Percentiles rank a stretch among this genome's conserved stretches.
Conservation (phyloP, 2,329 filamentous ascomycete genomes). For the Lasiodiplodia citricola region DNA sequence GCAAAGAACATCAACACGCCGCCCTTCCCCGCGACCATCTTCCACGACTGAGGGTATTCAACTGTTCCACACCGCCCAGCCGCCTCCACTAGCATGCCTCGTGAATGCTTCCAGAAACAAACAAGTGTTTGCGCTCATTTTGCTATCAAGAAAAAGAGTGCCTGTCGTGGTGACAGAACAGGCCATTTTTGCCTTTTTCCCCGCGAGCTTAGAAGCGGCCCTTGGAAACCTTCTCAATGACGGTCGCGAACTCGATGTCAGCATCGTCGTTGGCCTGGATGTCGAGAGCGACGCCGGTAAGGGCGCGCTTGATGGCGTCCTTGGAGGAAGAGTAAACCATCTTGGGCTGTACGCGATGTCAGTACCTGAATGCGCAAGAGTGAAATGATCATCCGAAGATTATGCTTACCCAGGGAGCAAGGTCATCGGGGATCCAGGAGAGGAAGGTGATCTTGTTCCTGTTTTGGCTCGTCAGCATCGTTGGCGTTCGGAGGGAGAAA, state of each 20-base stretch:
- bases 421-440: conserved; percentile 82
- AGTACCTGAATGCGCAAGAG: background rate
- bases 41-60: conserved; percentile 22
- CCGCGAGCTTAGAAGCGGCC: conserved; percentile 48
- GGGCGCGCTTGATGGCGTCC: conserved; percentile 79
- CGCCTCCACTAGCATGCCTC: conserved; percentile 21
- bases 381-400: background rate
- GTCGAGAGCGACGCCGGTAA: conserved; percentile 76
- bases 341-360: conserved; percentile 65
- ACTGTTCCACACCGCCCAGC: conserved; percentile 18
- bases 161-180: background rate
- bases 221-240: conserved; percentile 62
- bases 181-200: background rate
- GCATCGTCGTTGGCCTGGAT: conserved; percentile 84
- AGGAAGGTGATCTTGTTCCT: conserved; percentile 78
- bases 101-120: conserved; percentile 21
- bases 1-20: conserved; percentile 21
- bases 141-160: conserved; percentile 2
- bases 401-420: conserved; percentile 71
- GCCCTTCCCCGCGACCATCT: background rate
- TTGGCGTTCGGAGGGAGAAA: background rate
- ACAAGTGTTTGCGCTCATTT: conserved; percentile 11
- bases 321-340: conserved; percentile 92
- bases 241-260: conserved; percentile 78
- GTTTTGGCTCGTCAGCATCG: conserved; percentile 19